A percentile compares a stretch with the other conserved stretches of the same genome.
Evolutionary conservation across 352 stramenopile genomes (phyloP).

Genomic region (Achlya hypogyna): DNA sequence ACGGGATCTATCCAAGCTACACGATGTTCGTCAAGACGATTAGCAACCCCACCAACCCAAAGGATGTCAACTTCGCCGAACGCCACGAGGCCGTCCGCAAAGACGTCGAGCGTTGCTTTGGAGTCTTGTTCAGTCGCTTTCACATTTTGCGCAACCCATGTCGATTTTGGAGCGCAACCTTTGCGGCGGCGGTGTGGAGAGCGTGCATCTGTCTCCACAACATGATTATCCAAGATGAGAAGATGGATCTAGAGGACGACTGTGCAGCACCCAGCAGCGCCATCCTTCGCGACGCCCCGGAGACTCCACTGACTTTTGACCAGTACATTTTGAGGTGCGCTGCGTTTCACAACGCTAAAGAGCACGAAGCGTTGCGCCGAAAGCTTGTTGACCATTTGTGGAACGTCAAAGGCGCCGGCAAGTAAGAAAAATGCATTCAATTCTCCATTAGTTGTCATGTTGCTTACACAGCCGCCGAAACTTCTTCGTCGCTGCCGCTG

Average conservation of each 20-base stretch:
- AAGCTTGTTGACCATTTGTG: too few species aligned
- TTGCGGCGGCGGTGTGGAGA: conserved; percentile 11
- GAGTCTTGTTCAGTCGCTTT: conserved; percentile 9
- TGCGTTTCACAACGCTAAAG: background rate
- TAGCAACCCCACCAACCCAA: background rate
- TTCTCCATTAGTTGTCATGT: too few species aligned
- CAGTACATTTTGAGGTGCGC: background rate
- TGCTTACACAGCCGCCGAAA: too few species aligned
- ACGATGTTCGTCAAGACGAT: conserved; percentile 17
- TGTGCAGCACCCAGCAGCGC: background rate
- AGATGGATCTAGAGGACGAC: background rate
- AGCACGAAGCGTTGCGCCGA: background rate
- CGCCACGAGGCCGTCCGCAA: conserved; percentile 19
- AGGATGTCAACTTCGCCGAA: conserved; percentile 2
- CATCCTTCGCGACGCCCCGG: background rate
- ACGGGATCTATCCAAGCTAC: conserved; percentile 22
- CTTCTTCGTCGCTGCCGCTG: too few species aligned
- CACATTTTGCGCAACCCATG: conserved; percentile 15
- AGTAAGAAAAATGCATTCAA: too few species aligned
- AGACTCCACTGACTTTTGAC: background rate
- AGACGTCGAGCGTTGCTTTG: conserved; percentile 19
- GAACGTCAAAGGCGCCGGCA: too few species aligned
- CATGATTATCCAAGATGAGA: conserved; percentile 21
- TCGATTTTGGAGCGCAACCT: conserved; percentile 9
- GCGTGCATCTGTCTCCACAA: conserved; percentile 20